Evolutionary conservation across 345 rosid species (phyloP).

Genomic region (Hevea brasiliensis): DNA sequence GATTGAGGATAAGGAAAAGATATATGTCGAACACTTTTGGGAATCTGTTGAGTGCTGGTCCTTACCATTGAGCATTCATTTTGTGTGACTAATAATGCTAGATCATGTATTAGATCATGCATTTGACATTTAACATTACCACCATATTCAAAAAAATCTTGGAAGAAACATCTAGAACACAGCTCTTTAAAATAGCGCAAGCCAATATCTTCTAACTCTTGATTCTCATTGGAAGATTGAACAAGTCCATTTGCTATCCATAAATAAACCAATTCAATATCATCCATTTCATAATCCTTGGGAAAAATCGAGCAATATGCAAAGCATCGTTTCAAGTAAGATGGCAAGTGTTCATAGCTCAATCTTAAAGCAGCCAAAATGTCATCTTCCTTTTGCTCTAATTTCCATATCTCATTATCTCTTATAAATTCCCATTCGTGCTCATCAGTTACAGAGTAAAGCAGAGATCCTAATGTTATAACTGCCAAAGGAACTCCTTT

Average conservation of each 20-base stretch:
- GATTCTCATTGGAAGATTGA: not conserved
- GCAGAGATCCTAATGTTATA: slow-evolving; percentile 21
- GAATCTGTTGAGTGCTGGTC: not conserved
- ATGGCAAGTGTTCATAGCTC: slow-evolving; percentile 12
- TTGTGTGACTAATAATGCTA: slow-evolving; percentile 10
- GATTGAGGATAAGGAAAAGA: slow-evolving; percentile 1
- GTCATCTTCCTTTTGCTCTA: slow-evolving; percentile 1
- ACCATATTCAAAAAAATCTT: not conserved
- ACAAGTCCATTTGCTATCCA: slow-evolving; percentile 35
- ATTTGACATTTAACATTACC: not conserved
- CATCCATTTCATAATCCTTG: not conserved
- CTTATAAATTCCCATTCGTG: not conserved
- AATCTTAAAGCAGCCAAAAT: slow-evolving; percentile 11
- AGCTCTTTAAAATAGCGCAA: slow-evolving; percentile 3
- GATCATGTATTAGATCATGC: not conserved
- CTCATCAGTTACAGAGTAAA: not conserved
- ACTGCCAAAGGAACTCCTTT: slow-evolving; percentile 30
- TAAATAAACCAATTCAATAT: not conserved
- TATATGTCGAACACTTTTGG: slow-evolving; percentile 18
- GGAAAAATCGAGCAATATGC: slow-evolving; percentile 30
- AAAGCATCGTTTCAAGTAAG: slow-evolving; percentile 8
- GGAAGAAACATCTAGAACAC: not conserved
- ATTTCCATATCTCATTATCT: not conserved
- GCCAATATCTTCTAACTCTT: slow-evolving; percentile 19
- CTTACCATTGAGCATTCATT: slow-evolving; percentile 9